phyloP scores from a whole-genome alignment of 2,329 filamentous ascomycete genomes.

The Aspergillus pseudoglaucus region DNA sequence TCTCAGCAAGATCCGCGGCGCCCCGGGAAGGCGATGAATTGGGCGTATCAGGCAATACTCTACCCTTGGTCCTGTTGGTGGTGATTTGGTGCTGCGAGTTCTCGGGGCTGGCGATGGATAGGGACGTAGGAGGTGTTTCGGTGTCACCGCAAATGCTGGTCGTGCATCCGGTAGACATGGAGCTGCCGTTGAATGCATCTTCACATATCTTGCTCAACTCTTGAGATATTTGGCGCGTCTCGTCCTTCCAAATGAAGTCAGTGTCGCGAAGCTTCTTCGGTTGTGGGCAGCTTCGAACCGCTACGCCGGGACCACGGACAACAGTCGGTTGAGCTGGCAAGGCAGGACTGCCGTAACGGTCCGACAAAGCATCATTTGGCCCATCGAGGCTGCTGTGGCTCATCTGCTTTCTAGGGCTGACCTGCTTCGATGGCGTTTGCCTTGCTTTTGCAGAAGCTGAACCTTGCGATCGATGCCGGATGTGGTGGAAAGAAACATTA shows the following conservation, averaged over 20 bases:
- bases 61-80: conserved; percentile 16
- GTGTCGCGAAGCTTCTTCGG: conserved; percentile 35
- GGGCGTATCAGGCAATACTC: not conserved
- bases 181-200: conserved; percentile 76
- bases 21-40: not conserved
- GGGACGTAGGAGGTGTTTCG: conserved; percentile 47
- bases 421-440: conserved; percentile 5
- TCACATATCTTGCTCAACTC: conserved; percentile 87
- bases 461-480: conserved; percentile 36
- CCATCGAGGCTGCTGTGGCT: conserved; percentile 1
- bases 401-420: conserved; percentile 8
- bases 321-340: conserved; percentile 35
- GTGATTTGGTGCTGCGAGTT: conserved; percentile 11
- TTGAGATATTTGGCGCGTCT: conserved; percentile 74
- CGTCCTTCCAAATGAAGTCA: conserved; percentile 59
- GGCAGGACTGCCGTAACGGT: conserved; percentile 30
- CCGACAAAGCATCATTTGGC: conserved; percentile 11
- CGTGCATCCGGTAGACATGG: conserved; percentile 45
- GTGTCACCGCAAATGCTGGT: conserved; percentile 36
- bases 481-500: conserved; percentile 57
- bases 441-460: conserved; percentile 19
- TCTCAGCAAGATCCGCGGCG: conserved; percentile 48
- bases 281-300: conserved; percentile 28
- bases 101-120: conserved; percentile 31
- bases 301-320: conserved; percentile 27